These are phyloP conservation scores for Gracilaria vermiculophylla DNA, from an alignment of 23 red algal genomes.

Conservation along the genomic window DNA sequence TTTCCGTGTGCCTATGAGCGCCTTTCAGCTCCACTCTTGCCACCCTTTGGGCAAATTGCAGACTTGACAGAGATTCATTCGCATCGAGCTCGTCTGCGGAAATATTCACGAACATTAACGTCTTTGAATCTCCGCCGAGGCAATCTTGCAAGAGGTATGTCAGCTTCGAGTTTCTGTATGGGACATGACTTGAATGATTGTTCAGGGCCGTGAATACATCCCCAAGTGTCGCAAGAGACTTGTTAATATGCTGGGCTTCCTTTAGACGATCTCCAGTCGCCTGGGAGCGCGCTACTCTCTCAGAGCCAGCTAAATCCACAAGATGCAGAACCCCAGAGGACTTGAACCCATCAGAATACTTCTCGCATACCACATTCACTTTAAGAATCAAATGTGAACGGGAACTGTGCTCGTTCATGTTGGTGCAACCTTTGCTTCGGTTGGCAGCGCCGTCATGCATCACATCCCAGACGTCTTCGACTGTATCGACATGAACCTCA, in stretches of 20 bases:
- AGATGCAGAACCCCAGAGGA: conserved; percentile 84
- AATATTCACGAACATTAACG: conserved; percentile 99
- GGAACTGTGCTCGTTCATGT: conserved; percentile 91
- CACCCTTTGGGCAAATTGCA: conserved; percentile 92
- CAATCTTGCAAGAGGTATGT: conserved; percentile 92
- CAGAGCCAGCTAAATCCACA: conserved; percentile 95
- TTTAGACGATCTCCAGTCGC: conserved; percentile 82
- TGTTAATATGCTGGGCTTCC: conserved; percentile 99
- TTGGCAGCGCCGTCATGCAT: conserved; percentile 74
- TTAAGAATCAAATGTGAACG: conserved; percentile 92
- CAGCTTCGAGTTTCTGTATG: conserved; percentile 93
- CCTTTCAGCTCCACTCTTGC: conserved; percentile 69
- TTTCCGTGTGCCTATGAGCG: conserved; percentile 74
- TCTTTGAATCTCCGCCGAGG: conserved; percentile 97
- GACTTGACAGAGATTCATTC: conserved; percentile 76
- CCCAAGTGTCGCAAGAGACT: conserved; percentile 92
- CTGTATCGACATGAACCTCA: conserved; percentile 61
- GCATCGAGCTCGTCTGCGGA: conserved; percentile 72
- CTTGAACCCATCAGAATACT: conserved; percentile 59
- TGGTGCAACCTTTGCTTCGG: conserved; percentile 69
- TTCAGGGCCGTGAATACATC: conserved; percentile 87
- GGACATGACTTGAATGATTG: conserved; percentile 78
- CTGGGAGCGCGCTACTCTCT: conserved; percentile 77
- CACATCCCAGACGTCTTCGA: conserved; percentile 84
- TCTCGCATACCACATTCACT: conserved; percentile 66